Evolutionary conservation across 2,329 filamentous ascomycete genomes (phyloP).

Genomic region (Xylaria sp.): DNA sequence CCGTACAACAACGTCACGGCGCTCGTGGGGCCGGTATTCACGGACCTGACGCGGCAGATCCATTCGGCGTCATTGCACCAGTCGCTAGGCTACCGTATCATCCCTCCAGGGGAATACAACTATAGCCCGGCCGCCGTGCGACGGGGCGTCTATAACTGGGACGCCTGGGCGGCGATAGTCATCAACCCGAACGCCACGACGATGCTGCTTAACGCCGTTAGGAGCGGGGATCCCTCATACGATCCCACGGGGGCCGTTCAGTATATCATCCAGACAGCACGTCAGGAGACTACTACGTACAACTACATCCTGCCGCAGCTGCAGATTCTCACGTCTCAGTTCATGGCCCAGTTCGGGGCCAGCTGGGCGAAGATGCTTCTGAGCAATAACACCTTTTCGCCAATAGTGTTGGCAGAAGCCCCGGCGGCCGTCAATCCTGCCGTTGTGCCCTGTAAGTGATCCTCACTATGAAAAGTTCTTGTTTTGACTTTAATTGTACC

Average conservation of each 20-base stretch:
- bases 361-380: slow-evolving; percentile 56
- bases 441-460: slow-evolving; percentile 40
- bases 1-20: slow-evolving; percentile 62
- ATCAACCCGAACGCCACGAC: slow-evolving; percentile 71
- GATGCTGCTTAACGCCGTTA: slow-evolving; percentile 65
- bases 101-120: slow-evolving; percentile 62
- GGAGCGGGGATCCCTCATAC: slow-evolving; percentile 66
- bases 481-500: not conserved
- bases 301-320: slow-evolving; percentile 66
- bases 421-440: slow-evolving; percentile 6
- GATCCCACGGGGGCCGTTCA: slow-evolving; percentile 69
- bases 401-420: slow-evolving; percentile 47
- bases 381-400: slow-evolving; percentile 52
- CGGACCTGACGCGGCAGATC: slow-evolving; percentile 57
- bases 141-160: slow-evolving; percentile 67
- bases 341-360: slow-evolving; percentile 60
- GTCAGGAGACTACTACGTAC: slow-evolving; percentile 66
- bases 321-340: slow-evolving; percentile 57
- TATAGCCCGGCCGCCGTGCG: slow-evolving; percentile 67
- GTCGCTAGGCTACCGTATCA: slow-evolving; percentile 62
- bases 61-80: slow-evolving; percentile 51
- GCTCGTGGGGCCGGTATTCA: slow-evolving; percentile 67
- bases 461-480: not conserved
- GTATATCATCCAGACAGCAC: slow-evolving; percentile 64
- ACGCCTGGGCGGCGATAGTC: slow-evolving; percentile 70